Evolutionary conservation across 257 asterid genomes (phyloP).

Genomic region (Paraleonurus japonicus): DNA sequence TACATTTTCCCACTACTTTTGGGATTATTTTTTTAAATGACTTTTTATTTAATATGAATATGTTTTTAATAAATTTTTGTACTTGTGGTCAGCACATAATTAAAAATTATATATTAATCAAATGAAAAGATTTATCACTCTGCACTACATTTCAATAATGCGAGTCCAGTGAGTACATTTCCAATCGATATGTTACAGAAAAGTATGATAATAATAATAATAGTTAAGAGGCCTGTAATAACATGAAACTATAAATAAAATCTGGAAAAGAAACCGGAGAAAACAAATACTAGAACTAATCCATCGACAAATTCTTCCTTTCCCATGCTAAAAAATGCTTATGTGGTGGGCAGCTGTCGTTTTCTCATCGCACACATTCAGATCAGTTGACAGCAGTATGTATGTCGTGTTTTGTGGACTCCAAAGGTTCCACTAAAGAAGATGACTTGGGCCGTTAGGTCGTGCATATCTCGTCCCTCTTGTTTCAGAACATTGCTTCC

Average conservation of each 20-base stretch:
- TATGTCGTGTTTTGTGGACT: not conserved
- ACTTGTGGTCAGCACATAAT: no score
- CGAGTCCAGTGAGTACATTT: not conserved
- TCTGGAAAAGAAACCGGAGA: not conserved
- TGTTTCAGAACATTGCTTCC: not conserved
- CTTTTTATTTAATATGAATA: no score
- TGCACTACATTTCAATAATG: not conserved
- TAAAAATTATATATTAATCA: no score
- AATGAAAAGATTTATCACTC: no score
- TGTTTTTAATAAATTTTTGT: no score
- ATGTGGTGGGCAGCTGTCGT: not conserved
- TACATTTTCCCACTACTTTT: no score
- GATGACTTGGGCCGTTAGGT: not conserved
- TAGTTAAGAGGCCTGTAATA: not conserved
- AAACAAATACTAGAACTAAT: not conserved
- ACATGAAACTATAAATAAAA: not conserved
- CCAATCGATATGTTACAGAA: not conserved
- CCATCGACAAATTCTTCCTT: not conserved
- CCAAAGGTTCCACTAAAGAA: not conserved
- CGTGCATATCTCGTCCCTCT: not conserved
- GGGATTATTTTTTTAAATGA: no score
- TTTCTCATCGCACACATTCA: not conserved
- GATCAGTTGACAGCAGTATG: not conserved
- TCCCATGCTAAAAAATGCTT: not conserved
- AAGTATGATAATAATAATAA: not conserved